Evolutionary conservation across 495 filamentous ascomycete genomes (phyloP).

Genomic region (Annulohypoxylon nitens): DNA sequence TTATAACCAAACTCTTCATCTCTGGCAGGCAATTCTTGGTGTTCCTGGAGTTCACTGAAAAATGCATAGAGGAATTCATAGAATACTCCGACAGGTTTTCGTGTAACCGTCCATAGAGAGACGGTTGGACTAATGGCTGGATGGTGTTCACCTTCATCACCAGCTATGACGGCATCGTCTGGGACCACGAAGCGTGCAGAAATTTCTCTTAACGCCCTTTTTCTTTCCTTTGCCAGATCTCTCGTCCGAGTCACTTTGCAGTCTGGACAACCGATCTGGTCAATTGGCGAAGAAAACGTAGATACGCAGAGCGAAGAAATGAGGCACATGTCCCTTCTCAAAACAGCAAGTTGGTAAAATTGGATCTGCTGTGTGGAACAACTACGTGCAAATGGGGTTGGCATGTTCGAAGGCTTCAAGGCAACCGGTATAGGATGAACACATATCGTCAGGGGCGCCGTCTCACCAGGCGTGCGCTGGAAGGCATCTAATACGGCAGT

Average conservation of each 20-base stretch:
- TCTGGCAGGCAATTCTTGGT: not conserved
- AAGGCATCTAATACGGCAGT: slow-evolving; percentile 25
- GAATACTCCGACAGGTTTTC: slow-evolving; percentile 40
- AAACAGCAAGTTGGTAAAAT: slow-evolving; percentile 43
- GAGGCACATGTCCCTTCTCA: slow-evolving; percentile 44
- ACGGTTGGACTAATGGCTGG: not conserved
- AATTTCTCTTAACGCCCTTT: slow-evolving; percentile 20
- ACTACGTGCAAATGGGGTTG: slow-evolving; percentile 25
- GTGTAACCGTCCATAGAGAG: slow-evolving; percentile 18
- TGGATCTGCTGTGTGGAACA: slow-evolving; percentile 32
- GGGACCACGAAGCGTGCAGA: slow-evolving; percentile 35
- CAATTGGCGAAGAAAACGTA: slow-evolving; percentile 20
- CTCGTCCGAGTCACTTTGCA: slow-evolving; percentile 11
- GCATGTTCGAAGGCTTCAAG: slow-evolving; percentile 19
- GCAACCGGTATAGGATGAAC: slow-evolving; percentile 38
- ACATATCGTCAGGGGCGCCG: slow-evolving; percentile 30
- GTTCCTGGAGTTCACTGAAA: slow-evolving; percentile 8
- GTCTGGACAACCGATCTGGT: slow-evolving; percentile 32
- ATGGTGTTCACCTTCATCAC: not conserved
- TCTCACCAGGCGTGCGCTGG: slow-evolving; percentile 13
- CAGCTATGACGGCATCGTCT: slow-evolving; percentile 25
- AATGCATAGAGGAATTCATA: slow-evolving; percentile 40
- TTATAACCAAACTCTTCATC: slow-evolving; percentile 24
- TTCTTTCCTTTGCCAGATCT: slow-evolving; percentile 21
- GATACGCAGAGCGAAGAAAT: slow-evolving; percentile 39